Base-by-base conservation (phyloP, 306 rosid species). In the Cicer cuneatum region DNA sequence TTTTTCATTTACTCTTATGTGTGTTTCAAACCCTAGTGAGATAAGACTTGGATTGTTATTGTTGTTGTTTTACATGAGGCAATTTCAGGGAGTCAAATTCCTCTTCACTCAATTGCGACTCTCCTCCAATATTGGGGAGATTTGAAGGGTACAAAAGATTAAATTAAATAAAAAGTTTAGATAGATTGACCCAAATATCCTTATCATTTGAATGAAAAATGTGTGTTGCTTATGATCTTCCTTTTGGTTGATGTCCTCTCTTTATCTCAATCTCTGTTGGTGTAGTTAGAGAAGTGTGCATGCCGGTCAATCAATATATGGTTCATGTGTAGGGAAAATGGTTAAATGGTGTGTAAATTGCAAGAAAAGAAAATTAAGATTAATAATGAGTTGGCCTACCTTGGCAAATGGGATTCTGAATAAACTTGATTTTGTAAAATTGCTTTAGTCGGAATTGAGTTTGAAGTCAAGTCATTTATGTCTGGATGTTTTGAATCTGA, bases 1-100 rank as follows among this genome's bases (percentile, higher is more conserved):
- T 56, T 75, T 64, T 52, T 51, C 63, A 64, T 52, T 35, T 46
- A 37, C 24, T 40, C 45, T 7, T 48, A 7, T 9, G 39, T 33
- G 14, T 11, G 49, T 62, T 5, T 57, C 16, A 12, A 11, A 19
- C 11, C 70, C 49, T 47, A 11, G 7, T 61, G 78, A 8, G 37
- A 62, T 74, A n/a, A 38, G 42, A 74, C 52, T 49, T 16, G 42
- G 33, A 13, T 24, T 39, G 10, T 19, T 38, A 8, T 74, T 13
- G 8, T 38, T 69, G 64, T 71, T 40, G 3, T 13, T 75, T 14
- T 53, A 16, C 62, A 61, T 47, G 13, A 18, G n/a, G 35, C 12
- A 29, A 19, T 19, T 9, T 18, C 37, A 54, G 38, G 38, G 62
- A 21, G 38, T 21, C 15, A 56, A 10, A n/a, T 56, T 56, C 62